Evolutionary conservation across 116 monocot genomes (phyloP).

Genomic region (Zostera marina): DNA sequence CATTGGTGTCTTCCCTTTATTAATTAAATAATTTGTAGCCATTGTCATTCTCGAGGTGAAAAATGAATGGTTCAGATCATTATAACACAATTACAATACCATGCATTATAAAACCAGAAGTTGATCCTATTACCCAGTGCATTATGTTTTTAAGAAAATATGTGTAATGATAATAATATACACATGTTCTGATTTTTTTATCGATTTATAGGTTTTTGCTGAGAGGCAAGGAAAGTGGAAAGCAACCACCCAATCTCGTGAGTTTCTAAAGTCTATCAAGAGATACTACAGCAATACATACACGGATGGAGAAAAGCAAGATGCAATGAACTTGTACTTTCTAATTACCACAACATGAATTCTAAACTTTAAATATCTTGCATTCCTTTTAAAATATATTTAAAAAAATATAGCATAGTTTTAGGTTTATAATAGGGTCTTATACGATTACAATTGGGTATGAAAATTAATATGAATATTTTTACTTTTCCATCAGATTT

Average conservation of each 20-base stretch:
- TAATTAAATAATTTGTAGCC: no score
- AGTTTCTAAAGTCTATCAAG: slow-evolving; percentile 89
- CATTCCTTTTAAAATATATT: slow-evolving; percentile 1
- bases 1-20: no score
- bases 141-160: neutral
- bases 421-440: neutral
- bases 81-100: no score
- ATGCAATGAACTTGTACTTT: slow-evolving; percentile 90
- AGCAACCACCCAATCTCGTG: slow-evolving; percentile 96
- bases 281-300: slow-evolving; percentile 98
- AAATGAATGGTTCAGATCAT: no score
- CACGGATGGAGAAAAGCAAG: slow-evolving; percentile 99
- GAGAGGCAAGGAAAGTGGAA: slow-evolving; percentile 99
- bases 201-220: slow-evolving; percentile 66
- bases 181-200: neutral
- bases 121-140: no score
- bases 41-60: no score
- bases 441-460: neutral
- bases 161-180: neutral
- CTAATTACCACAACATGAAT: neutral
- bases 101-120: no score
- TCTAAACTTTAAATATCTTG: neutral
- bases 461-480: neutral
- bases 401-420: neutral
- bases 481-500: slow-evolving; percentile 38